Evolutionary conservation across 306 rosid species (phyloP).

Genomic region (Begonia masoniana): DNA sequence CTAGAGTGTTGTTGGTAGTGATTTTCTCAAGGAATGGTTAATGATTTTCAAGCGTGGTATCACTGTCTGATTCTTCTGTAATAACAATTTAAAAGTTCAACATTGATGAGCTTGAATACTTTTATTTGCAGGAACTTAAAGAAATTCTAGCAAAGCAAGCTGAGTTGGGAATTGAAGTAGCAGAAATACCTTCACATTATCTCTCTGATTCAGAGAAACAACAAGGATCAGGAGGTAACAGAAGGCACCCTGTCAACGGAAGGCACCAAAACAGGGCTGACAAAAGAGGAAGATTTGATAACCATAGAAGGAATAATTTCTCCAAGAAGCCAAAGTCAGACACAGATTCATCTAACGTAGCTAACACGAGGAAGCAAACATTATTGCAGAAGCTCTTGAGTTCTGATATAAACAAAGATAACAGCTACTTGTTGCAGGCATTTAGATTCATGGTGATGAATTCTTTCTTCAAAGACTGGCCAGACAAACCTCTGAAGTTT

Average conservation of each 20-base stretch:
- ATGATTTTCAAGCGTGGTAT: too few species aligned
- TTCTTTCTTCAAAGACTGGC: slow-evolving; percentile 55
- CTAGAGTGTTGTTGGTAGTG: too few species aligned
- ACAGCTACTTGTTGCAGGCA: slow-evolving; percentile 47
- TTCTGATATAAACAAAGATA: slow-evolving; percentile 64
- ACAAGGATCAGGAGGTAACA: slow-evolving; percentile 24
- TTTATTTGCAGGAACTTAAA: slow-evolving; percentile 50
- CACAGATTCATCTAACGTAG: slow-evolving; percentile 9
- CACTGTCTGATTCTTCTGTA: too few species aligned
- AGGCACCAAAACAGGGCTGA: slow-evolving; percentile 27
- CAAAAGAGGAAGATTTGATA: slow-evolving; percentile 29
- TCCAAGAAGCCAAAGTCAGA: slow-evolving; percentile 44
- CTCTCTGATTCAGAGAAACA: slow-evolving; percentile 33
- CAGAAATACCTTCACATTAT: slow-evolving; percentile 70
- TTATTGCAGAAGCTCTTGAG: slow-evolving; percentile 68
- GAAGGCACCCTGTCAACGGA: neutral
- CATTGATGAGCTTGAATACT: neutral
- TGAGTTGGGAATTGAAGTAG: slow-evolving; percentile 88
- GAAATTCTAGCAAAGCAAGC: slow-evolving; percentile 86
- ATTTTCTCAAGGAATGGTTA: too few species aligned
- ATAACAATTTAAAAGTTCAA: neutral
- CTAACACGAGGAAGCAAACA: slow-evolving; percentile 35
- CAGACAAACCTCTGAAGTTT: slow-evolving; percentile 44
- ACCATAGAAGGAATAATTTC: slow-evolving; percentile 20
- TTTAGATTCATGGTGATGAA: slow-evolving; percentile 76